phyloP scores from a whole-genome alignment of 2,329 filamentous ascomycete genomes.

The Trichophyton rubrum region DNA sequence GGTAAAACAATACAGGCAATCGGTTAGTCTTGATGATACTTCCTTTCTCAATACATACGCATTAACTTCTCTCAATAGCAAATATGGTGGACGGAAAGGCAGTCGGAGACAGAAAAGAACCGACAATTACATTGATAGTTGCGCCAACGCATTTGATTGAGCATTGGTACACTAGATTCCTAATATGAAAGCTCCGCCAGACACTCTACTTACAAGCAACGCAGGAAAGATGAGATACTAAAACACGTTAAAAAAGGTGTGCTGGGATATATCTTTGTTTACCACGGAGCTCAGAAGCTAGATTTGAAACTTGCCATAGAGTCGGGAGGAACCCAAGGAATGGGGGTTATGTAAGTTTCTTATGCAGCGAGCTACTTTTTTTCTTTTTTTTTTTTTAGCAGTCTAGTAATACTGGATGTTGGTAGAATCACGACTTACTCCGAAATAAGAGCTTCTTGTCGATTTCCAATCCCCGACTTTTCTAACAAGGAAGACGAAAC shows the following conservation, averaged over 20 bases:
- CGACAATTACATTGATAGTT: constrained; percentile 26
- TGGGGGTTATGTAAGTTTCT: constrained; percentile 18
- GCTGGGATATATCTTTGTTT: constrained; percentile 17
- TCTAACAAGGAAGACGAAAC: constrained; percentile 14
- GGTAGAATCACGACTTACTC: constrained; percentile 28
- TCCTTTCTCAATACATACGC: constrained; percentile 4
- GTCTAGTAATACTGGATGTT: constrained; percentile 5
- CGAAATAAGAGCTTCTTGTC: constrained; percentile 26
- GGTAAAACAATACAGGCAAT: constrained; percentile 30
- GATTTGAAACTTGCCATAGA: constrained; percentile 13
- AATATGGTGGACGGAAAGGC: constrained; percentile 27
- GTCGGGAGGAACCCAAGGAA: constrained; percentile 11
- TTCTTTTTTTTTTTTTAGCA: not conserved
- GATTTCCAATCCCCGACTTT: constrained; percentile 14
- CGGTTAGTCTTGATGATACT: constrained; percentile 13
- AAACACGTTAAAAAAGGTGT: constrained; percentile 20
- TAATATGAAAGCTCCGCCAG: not conserved
- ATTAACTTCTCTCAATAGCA: constrained; percentile 14
- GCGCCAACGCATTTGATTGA: constrained; percentile 22
- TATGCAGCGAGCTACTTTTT: not conserved
- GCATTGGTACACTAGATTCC: constrained; percentile 22
- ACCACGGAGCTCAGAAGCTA: constrained; percentile 17
- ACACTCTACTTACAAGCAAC: not conserved
- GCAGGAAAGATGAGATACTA: constrained; percentile 21
- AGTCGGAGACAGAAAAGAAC: constrained; percentile 12